Base-by-base conservation (phyloP, 148 eudicot genomes). In the Euryodendron excelsum region DNA sequence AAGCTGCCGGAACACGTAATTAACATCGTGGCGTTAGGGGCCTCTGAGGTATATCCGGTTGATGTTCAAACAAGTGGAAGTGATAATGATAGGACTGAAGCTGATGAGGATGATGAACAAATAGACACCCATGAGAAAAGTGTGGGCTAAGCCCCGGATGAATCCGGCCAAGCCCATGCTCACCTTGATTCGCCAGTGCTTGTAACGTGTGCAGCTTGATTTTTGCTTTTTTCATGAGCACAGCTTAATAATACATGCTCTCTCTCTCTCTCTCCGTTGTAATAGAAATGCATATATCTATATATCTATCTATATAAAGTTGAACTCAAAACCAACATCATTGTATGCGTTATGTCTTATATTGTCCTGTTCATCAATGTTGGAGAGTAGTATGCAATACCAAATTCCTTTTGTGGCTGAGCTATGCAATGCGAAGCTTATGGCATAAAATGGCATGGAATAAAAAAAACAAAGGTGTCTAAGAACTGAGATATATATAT, bases 11-110 rank as follows among this genome's bases (percentile, higher is more conserved):
- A 87, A 47, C 79, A 76, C 45, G 67, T 74, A n/a, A 80, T 82
- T 14, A 83, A 76, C 62, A 81, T 82, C 6, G 81, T 58, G 58
- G 69, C 72, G 3, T 4, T 85, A 23, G 85, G 79, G 41, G 78
- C 76, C 6, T 50, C 87, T 0, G 87, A 87, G 14, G 81, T 87
- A 14, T 76, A 82, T 55, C 87, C 87, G 12, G 67, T 84, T 5
- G 86, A 83, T 68, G 39, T 66, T 18, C 52, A 78, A 69, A 41
- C 25, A 45, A 37, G 74, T 6, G 33, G 58, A 8, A 20, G 33
- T 18, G 67, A 30, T 15, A 68, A 50, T 13, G 71, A 72, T 68
- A 75, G 37, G 50, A n/a, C n/a, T n/a, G 55, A 48, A 9, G 78
- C 59, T 18, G 20, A 36, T 15, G 59, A 75, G 15, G 66, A 72